Conservation (phyloP, 352 stramenopile genomes). For the Pythium brachiatum region DNA sequence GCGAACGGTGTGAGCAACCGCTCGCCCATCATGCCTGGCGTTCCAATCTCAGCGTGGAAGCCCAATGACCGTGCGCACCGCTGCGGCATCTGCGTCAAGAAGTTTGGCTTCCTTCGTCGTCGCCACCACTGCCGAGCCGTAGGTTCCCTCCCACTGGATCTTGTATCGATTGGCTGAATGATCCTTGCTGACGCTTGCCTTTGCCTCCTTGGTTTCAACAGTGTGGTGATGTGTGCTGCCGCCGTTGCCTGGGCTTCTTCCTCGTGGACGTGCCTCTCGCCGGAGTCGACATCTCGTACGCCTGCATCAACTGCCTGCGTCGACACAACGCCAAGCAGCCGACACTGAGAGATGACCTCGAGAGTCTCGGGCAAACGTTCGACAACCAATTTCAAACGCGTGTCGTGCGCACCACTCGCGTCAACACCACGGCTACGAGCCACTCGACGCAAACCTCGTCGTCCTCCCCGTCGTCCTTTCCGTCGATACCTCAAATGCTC, state of each 20-base stretch:
- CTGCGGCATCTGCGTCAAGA: constrained; percentile 66
- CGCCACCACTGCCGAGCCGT: constrained; percentile 71
- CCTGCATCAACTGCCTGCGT: constrained; percentile 57
- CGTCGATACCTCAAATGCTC: constrained; percentile 11
- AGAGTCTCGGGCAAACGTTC: constrained; percentile 36
- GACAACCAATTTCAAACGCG: constrained; percentile 29
- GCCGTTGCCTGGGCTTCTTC: constrained; percentile 62
- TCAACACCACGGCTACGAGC: neutral
- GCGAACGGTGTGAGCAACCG: constrained; percentile 8
- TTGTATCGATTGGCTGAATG: neutral
- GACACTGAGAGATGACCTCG: constrained; percentile 42
- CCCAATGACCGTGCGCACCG: constrained; percentile 38
- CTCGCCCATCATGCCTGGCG: constrained; percentile 38
- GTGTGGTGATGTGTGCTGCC: constrained; percentile 72
- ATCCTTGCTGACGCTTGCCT: neutral
- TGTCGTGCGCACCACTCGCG: constrained; percentile 1
- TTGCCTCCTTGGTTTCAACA: constrained; percentile 21
- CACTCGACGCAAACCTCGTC: neutral
- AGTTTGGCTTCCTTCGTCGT: constrained; percentile 59
- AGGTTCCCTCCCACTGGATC: constrained; percentile 7
- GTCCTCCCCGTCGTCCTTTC: constrained; percentile 7
- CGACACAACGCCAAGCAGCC: constrained; percentile 46
- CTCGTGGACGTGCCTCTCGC: constrained; percentile 62
- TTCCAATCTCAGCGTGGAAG: constrained; percentile 55
- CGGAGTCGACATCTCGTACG: constrained; percentile 65